Evolutionary conservation across 2,329 filamentous ascomycete species (phyloP), one percentile per base, ranked within the genome.

Genomic region (Ophiocordyceps camponoti-leonardi): DNA sequence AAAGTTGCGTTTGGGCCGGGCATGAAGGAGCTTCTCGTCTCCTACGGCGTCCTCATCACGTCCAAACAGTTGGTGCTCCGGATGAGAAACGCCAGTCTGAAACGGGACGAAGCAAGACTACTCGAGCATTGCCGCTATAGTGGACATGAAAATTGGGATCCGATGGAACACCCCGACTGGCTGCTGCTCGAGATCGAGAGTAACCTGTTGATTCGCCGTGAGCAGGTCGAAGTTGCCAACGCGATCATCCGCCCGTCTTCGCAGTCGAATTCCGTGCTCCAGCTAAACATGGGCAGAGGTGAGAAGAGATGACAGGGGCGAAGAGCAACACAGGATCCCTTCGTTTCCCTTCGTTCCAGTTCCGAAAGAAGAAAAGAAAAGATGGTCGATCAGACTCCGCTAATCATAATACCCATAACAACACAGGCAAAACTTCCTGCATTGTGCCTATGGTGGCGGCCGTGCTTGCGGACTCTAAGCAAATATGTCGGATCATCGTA

Each of bases 251-350:
- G 59, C 0, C 79, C 79, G 0, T 46, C 52, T 0, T 74, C 71
- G 0, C 60, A 62, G 0, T 50, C 58, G 0, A 82, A 81, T 48
- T 76, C 76, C 0, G 74, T 82, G 0, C 51, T 81, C 1, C 79
- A 83, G 49, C 69, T 83, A 58, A 77, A 81, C 49, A 83, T 83
- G 78, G 79, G 79, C 0, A 68, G 79, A 61, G 72, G 71, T 61
- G 55, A 54, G 41, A 41, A 16, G 10, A 2, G 16, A 39, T 11
- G 6, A 39, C 16, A 39, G 14, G 11, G 6, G 23, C 22, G 12
- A 6, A 28, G 19, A 26, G 28, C 12, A 28, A 28, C 8, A 10
- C 10, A 8, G 10, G 5, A 11, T 8, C 26, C 10, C 10, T 28
- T 28, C 26, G 26, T 28, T 11, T n/a, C n/a, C n/a, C n/a, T n/a